These are phyloP conservation scores for Chaetomium tenue DNA, from an alignment of 495 filamentous ascomycete species.

Conservation along the genomic window DNA sequence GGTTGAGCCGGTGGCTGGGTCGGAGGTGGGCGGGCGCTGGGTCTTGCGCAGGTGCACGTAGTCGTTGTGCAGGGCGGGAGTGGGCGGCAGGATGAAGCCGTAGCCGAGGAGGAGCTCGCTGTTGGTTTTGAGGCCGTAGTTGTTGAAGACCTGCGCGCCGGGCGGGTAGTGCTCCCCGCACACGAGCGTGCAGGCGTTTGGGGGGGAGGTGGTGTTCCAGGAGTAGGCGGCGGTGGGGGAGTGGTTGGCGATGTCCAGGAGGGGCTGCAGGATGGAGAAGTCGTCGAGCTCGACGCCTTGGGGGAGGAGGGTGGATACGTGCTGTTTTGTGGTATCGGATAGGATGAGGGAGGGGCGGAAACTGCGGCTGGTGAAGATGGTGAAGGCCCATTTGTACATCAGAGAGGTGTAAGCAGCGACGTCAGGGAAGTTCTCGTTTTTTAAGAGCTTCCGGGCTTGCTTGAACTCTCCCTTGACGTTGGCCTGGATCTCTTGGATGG, in stretches of 20 bases:
- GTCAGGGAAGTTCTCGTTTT: constrained; percentile 33
- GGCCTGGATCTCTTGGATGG: constrained; percentile 46
- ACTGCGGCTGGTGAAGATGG: constrained; percentile 55
- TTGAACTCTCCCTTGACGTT: constrained; percentile 46
- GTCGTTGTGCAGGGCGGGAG: constrained; percentile 46
- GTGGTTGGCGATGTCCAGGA: constrained; percentile 56
- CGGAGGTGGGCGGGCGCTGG: background rate
- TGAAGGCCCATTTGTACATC: constrained; percentile 56
- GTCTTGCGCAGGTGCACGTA: constrained; percentile 50
- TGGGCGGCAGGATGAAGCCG: constrained; percentile 49
- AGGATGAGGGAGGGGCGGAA: constrained; percentile 51
- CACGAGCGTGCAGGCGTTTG: constrained; percentile 34
- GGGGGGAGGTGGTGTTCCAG: constrained; percentile 41
- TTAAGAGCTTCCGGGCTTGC: constrained; percentile 41
- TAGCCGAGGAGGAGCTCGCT: constrained; percentile 54
- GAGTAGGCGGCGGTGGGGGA: constrained; percentile 41
- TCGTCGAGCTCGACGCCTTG: constrained; percentile 41
- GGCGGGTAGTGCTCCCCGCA: constrained; percentile 32
- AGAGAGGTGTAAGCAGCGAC: constrained; percentile 39
- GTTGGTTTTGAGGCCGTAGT: constrained; percentile 55
- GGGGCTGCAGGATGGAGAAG: constrained; percentile 52
- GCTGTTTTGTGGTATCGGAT: constrained; percentile 19
- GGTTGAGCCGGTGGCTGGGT: no score
- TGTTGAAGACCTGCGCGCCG: constrained; percentile 51
- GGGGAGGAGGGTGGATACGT: constrained; percentile 21